A percentile compares a stretch with the other conserved stretches of the same genome.
Evolutionary conservation across 768 basidiomycete genomes (phyloP).

Genomic region (Hericium rajendrae): DNA sequence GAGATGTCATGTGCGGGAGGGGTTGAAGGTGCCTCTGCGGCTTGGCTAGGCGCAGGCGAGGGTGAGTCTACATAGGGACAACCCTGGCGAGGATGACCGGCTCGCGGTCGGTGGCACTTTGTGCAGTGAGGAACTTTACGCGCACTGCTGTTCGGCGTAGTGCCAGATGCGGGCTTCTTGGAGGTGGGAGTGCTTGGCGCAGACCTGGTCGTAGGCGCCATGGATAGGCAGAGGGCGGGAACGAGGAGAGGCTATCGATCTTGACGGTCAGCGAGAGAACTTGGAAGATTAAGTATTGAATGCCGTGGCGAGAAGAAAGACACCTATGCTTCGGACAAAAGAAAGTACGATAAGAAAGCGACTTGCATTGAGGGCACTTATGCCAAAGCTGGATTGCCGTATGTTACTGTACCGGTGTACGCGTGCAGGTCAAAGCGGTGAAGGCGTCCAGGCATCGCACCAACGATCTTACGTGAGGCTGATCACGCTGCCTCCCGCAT

Average conservation of each 20-base stretch:
- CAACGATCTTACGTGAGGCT: no score
- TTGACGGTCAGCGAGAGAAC: background rate
- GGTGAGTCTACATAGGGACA: conserved; percentile 33
- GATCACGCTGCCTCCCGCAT: no score
- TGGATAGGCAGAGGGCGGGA: background rate
- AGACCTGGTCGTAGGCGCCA: conserved; percentile 9
- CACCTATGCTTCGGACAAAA: no score
- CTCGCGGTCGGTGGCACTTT: conserved; percentile 46
- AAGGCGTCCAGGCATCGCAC: background rate
- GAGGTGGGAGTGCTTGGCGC: background rate
- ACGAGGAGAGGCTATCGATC: background rate
- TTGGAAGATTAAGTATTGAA: no score
- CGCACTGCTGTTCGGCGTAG: conserved; percentile 28
- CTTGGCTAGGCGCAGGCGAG: background rate
- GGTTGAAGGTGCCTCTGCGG: background rate
- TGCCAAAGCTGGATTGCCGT: no score
- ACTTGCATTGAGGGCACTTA: no score
- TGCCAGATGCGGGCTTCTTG: conserved; percentile 4
- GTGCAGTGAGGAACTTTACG: conserved; percentile 46
- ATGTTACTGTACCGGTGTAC: no score
- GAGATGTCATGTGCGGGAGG: conserved; percentile 2
- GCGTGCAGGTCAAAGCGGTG: background rate
- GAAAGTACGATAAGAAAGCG: no score
- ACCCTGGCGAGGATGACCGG: conserved; percentile 56
- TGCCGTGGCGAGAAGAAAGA: no score